Conservation (phyloP, 805 yeast genomes). For the Blastobotrys muscicola region DNA sequence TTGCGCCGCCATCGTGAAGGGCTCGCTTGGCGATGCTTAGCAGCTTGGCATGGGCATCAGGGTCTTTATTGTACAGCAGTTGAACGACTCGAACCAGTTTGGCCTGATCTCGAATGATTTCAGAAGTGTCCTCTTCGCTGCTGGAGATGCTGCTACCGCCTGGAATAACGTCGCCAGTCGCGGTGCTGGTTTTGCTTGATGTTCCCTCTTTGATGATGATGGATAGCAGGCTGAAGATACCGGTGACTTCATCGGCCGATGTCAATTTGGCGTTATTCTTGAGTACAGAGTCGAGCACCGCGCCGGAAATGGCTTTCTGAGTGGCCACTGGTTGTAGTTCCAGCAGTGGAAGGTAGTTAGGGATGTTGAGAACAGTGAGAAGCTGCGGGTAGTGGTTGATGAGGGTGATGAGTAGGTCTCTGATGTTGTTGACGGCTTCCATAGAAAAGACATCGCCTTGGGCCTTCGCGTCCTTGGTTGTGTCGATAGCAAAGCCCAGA, state of each 20-base stretch:
- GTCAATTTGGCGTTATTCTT: constrained; percentile 30
- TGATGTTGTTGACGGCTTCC: constrained; percentile 21
- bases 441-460: constrained; percentile 18
- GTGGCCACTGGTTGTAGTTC: constrained; percentile 41
- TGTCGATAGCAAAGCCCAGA: constrained; percentile 40
- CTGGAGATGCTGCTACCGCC: background rate
- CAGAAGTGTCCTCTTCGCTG: constrained; percentile 14
- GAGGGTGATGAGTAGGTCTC: constrained; percentile 27
- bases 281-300: constrained; percentile 51
- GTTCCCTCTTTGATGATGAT: constrained; percentile 40
- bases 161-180: constrained; percentile 6
- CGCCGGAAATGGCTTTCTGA: constrained; percentile 50
- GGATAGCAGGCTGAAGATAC: constrained; percentile 48
- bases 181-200: constrained; percentile 6
- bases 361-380: constrained; percentile 29
- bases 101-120: constrained; percentile 23
- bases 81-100: constrained; percentile 59
- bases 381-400: constrained; percentile 24
- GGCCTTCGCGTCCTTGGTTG: constrained; percentile 18
- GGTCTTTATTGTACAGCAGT: constrained; percentile 43
- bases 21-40: constrained; percentile 38
- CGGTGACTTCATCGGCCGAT: constrained; percentile 43
- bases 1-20: constrained; percentile 43
- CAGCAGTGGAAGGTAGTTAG: constrained; percentile 46
- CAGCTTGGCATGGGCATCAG: constrained; percentile 37